Evolutionary conservation across 164 flowering plant genomes (phyloP).

Genomic region (Akebia trifoliata): DNA sequence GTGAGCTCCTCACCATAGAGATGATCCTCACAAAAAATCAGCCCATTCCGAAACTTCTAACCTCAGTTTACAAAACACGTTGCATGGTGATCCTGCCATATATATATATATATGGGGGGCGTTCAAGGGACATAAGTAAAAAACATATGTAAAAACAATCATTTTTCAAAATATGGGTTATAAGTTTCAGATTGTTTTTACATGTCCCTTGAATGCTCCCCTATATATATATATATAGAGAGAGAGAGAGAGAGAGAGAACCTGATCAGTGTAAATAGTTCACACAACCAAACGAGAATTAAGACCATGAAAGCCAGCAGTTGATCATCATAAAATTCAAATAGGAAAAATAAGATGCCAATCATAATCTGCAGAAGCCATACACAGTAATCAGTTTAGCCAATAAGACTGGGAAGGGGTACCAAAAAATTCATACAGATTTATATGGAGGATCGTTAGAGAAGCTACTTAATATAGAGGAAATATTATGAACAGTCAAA

Average conservation of each 20-base stretch:
- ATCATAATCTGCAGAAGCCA: slow-evolving; percentile 84
- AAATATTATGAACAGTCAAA: neutral
- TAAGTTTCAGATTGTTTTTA: too few relatives aligned
- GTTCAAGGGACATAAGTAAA: too few relatives aligned
- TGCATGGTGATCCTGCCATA: too few relatives aligned
- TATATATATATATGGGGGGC: too few relatives aligned
- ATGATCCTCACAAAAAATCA: too few relatives aligned
- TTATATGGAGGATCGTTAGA: neutral
- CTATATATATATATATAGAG: slow-evolving; percentile 1
- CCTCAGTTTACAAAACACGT: too few relatives aligned
- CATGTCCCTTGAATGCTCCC: neutral
- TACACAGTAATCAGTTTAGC: neutral
- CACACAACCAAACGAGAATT: slow-evolving; percentile 94
- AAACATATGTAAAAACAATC: too few relatives aligned
- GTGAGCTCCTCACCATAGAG: too few relatives aligned
- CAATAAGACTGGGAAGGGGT: neutral
- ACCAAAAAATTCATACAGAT: neutral
- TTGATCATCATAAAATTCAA: slow-evolving; percentile 98
- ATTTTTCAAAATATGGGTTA: too few relatives aligned
- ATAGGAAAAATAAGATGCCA: slow-evolving; percentile 92
- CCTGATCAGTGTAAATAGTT: slow-evolving; percentile 95
- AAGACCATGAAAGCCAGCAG: slow-evolving; percentile 97
- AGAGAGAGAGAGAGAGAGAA: slow-evolving; percentile 35
- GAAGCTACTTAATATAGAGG: neutral
- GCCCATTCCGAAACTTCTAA: too few relatives aligned